Conservation (phyloP, 2,329 filamentous ascomycete genomes). For the Cyclaneusma minus region DNA sequence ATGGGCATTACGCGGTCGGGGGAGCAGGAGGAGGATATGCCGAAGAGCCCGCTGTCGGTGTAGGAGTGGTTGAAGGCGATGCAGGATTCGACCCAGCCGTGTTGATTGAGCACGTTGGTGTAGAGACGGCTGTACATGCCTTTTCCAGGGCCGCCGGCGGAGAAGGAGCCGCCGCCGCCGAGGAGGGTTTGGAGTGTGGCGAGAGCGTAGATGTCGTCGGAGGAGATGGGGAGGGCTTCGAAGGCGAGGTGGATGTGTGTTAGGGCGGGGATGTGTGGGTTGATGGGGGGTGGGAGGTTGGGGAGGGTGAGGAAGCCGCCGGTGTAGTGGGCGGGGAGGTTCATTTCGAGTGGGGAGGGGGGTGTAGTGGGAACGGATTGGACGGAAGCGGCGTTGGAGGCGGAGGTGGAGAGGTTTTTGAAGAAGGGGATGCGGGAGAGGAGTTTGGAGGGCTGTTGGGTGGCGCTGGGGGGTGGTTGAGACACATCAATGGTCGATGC, state of each 20-base stretch:
- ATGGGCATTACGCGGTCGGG: constrained; percentile 66
- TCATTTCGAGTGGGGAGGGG: constrained; percentile 37
- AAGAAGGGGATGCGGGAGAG: constrained; percentile 79
- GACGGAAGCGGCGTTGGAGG: constrained; percentile 44
- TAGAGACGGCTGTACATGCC: constrained; percentile 98
- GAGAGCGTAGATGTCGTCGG: constrained; percentile 87
- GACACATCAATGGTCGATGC: constrained; percentile 23
- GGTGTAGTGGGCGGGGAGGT: constrained; percentile 65
- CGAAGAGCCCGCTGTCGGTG: constrained; percentile 88
- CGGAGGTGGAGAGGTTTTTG: constrained; percentile 72
- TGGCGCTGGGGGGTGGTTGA: constrained; percentile 21
- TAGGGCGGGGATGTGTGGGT: constrained; percentile 63
- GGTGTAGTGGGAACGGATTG: constrained; percentile 26
- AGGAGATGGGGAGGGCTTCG: constrained; percentile 81
- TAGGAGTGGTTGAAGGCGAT: constrained; percentile 96
- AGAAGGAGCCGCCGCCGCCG: constrained; percentile 91
- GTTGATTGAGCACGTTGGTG: constrained; percentile 94
- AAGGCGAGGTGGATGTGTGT: constrained; percentile 94
- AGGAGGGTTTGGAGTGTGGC: constrained; percentile 92
- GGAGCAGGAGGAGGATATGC: constrained; percentile 75
- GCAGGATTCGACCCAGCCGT: constrained; percentile 94
- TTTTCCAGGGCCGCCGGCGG: constrained; percentile 89
- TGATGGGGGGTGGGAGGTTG: constrained; percentile 59
- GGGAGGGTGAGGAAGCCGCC: constrained; percentile 85
- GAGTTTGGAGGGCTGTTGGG: constrained; percentile 44